Evolutionary conservation across 139 green algal genomes (phyloP), one percentile per base, ranked within the genome.

Genomic region (Tetradesmus lagerheimii): DNA sequence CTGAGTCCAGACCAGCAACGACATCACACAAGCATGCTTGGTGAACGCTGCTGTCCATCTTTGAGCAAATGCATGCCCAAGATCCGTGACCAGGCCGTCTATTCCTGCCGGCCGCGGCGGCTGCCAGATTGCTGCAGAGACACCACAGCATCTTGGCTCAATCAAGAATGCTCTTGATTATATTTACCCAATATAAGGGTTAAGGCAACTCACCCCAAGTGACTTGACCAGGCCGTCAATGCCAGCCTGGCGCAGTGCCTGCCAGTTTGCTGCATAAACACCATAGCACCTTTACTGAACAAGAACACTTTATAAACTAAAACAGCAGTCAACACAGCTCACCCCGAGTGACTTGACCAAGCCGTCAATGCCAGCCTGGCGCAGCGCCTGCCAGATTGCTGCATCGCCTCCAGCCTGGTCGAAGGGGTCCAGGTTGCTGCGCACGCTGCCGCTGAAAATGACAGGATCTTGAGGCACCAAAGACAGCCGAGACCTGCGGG

Each of bases 351-450:
- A 45, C 23, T 39, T 86, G 1, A 96, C 84, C 16, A 92, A 88
- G 14, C 78, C 92, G 8, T 95, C 89, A 29, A 96, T 67, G 25
- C 94, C 93, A 31, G 93, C 93, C 86, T 89, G 85, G 87, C 41
- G 50, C 41, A 95, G 74, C 34, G 93, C 90, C 89, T 95, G 89
- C 96, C 95, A 97, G 23, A 98, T 91, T 35, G 91, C 93, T 34
- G 43, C 91, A 90, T 98, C 97, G 16, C 38, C 88, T n/a, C 93
- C 47, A 3, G 81, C 80, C 39, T 95, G 53, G 31, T 91, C 93
- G 91, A 99, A 99, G 4, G 98, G 98, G 90, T 99, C 97, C 64
- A 99, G 90, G 93, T 99, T 99, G 86, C 31, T 93, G 47, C 98
- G 93, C 45, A 99, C 90, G 15, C 92, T 98, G 43, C 98, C 98